These are phyloP conservation scores for Schwanniomyces vanrijiae DNA, from an alignment of 805 yeast genomes.

Conservation along the genomic window DNA sequence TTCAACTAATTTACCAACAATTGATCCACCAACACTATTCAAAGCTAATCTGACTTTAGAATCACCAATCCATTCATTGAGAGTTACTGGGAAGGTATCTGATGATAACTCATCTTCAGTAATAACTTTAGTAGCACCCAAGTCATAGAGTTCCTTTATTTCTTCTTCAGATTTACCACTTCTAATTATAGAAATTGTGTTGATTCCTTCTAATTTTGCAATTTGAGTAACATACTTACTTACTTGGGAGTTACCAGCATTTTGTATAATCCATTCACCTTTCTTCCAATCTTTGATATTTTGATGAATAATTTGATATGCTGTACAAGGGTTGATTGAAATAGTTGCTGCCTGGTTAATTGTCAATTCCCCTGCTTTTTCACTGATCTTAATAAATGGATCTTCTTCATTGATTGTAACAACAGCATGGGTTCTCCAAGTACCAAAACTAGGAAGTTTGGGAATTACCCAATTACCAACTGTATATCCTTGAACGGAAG, in stretches of 20 bases:
- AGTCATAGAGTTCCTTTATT: conserved; percentile 16
- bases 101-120: conserved; percentile 25
- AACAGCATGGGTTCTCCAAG: conserved; percentile 81
- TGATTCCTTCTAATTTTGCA: conserved; percentile 22
- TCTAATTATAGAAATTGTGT: conserved; percentile 28
- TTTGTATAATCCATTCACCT: conserved; percentile 33
- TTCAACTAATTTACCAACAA: conserved; percentile 19
- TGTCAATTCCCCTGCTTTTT: conserved; percentile 23
- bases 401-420: conserved; percentile 35
- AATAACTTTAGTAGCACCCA: conserved; percentile 34
- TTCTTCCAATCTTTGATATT: conserved; percentile 40
- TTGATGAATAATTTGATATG: conserved; percentile 75
- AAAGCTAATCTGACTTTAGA: conserved; percentile 29
- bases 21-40: conserved; percentile 31
- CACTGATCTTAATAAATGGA: conserved; percentile 24
- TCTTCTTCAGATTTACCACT: conserved; percentile 25
- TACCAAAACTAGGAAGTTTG: conserved; percentile 69
- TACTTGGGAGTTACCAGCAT: conserved; percentile 37
- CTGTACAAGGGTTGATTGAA: conserved; percentile 86
- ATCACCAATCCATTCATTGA: conserved; percentile 13
- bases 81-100: conserved; percentile 16
- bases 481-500: conserved; percentile 40
- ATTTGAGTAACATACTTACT: conserved; percentile 29
- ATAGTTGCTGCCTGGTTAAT: conserved; percentile 76
- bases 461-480: conserved; percentile 87